These are phyloP conservation scores for Cymbopogon citratus DNA, from an alignment of 176 grass and related monocot species.

Conservation along the genomic window DNA sequence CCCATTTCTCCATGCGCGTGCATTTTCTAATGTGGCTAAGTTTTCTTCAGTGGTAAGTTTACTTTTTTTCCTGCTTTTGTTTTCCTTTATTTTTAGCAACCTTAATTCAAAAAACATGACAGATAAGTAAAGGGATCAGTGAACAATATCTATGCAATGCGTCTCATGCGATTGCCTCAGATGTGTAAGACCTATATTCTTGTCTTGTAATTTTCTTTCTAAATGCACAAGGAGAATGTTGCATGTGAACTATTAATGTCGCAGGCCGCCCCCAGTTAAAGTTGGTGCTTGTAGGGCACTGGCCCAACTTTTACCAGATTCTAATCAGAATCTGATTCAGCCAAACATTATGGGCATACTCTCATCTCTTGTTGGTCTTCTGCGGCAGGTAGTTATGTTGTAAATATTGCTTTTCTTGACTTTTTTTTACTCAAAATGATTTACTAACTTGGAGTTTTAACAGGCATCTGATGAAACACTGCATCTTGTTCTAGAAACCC, in stretches of 20 bases:
- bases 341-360: conserved; percentile 68
- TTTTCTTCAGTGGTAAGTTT: conserved; percentile 71
- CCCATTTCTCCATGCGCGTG: conserved; percentile 90
- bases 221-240: neutral
- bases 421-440: neutral
- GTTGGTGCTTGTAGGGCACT: conserved; percentile 88
- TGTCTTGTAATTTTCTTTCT: conserved; percentile 10
- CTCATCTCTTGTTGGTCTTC: conserved; percentile 74
- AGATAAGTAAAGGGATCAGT: conserved; percentile 68
- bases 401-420: conserved; percentile 16
- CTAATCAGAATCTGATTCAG: conserved; percentile 46
- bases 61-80: neutral
- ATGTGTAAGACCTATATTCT: conserved; percentile 66
- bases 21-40: conserved; percentile 68
- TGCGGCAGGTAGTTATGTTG: conserved; percentile 60
- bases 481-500: conserved; percentile 95
- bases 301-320: conserved; percentile 59
- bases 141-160: conserved; percentile 71
- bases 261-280: conserved; percentile 87
- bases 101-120: conserved; percentile 31
- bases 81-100: conserved; percentile 7
- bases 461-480: conserved; percentile 93
- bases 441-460: conserved; percentile 12
- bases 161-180: conserved; percentile 61
- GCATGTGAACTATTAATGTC: conserved; percentile 25